phyloP scores from a whole-genome alignment of 495 filamentous ascomycete species.

The Neurospora sp. region DNA sequence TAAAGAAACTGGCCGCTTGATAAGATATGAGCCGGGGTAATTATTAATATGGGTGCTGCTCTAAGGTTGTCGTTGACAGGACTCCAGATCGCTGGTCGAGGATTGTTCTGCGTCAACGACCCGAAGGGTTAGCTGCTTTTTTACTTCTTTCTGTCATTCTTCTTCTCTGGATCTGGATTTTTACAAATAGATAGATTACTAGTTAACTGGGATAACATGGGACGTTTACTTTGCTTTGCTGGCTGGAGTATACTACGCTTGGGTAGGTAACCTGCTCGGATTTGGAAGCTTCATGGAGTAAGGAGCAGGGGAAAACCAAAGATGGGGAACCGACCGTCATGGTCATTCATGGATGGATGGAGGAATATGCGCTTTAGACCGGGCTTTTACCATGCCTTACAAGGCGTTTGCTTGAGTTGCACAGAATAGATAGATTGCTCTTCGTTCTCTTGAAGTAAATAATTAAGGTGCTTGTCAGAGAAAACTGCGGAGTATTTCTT shows the following conservation, averaged over 20 bases:
- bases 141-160: background rate
- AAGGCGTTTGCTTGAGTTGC: too few relatives aligned
- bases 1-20: background rate
- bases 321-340: background rate
- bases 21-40: background rate
- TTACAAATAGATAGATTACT: background rate
- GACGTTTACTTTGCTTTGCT: background rate
- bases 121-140: too few relatives aligned
- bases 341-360: background rate
- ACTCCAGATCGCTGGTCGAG: too few relatives aligned
- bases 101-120: too few relatives aligned
- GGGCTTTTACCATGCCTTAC: too few relatives aligned
- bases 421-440: too few relatives aligned
- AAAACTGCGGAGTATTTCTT: too few relatives aligned
- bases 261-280: background rate
- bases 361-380: too few relatives aligned
- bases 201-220: background rate
- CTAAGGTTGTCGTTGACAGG: too few relatives aligned
- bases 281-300: too few relatives aligned
- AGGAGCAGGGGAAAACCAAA: background rate
- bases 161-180: background rate
- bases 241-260: background rate
- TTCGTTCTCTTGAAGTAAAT: too few relatives aligned
- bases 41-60: background rate
- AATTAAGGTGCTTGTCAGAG: too few relatives aligned